Base-by-base conservation (phyloP, 176 grass and related monocot species). In the Canna indica region DNA sequence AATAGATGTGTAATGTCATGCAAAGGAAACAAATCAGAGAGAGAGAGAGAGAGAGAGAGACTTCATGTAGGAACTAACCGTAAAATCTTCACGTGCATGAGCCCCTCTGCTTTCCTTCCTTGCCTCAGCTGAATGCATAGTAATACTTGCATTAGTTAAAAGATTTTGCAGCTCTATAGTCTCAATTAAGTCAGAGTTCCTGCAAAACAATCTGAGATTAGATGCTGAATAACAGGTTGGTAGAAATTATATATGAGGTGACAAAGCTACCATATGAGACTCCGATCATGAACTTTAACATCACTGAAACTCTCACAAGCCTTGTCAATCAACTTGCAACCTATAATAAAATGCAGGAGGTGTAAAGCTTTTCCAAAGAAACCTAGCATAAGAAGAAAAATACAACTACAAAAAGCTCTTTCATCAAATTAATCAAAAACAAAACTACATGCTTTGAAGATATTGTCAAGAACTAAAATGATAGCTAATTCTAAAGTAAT, bases 141-240 rank as follows among this genome's bases (percentile, higher is more conserved):
- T 96, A 74, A 96, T 83, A 75, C 72, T 86, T 79, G 92, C 92
- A 77, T 96, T 96, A 74, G 91, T 96, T 76, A 96, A 76, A 11
- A 96, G 76, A 77, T 96, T 96, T 80, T 96, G 85, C 35, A 96
- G 77, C 72, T 96, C 92, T 41, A 96, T 50, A 71, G 92, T 91
- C 78, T 96, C 92, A 71, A 96, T 87, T 81, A 96, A 73, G 70
- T 96, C 92, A 4, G 88, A 96, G 71, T 96, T 96, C 92, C 92
- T 96, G 69, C 36, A 70, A 22, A 13, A 70, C 24, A 47, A 47
- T 4, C 24, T 32, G 6, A 22, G 4, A 24, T 70, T 30, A 70
- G 39, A 33, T 20, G 17, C 41, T 10, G n/a, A 33, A 44, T 44
- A 44, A 44, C 13, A 16, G 9, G 20, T 4, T 33, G 18, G 16